Evolutionary conservation across 352 stramenopile species (phyloP), one percentile per base, ranked within the genome.

Genomic region (Phytophthora lateralis): DNA sequence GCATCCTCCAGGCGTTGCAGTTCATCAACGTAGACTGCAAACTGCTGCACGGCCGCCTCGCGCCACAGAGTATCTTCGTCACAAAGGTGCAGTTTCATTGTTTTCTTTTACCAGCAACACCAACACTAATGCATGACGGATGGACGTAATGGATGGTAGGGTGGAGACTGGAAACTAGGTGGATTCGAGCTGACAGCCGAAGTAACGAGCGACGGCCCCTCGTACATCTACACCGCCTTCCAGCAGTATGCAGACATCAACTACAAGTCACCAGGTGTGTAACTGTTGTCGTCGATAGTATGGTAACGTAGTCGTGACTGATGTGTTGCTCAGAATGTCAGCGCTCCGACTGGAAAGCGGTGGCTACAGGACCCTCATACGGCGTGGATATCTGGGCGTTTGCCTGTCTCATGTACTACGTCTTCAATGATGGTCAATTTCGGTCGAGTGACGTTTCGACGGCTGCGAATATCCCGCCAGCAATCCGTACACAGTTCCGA

Each of bases 21-120:
- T 99, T 99, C 67, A 78, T 99, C 34, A 97, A 97, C 50, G 78
- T 85, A 17, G 93, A 97, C 69, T 97, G 94, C 71, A 98, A 98
- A 71, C 73, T 98, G 7, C 61, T 96, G 39, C 96, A 98, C 64
- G 94, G 95, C 20, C 89, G 88, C 47, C 45, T 99, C 14, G 89
- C 75, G 20, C 93, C 94, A 4, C 71, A 92, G 32, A 96, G 89
- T 35, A 93, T 98, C 45, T 98, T 97, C 60, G 96, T 99, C 1
- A 99, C 95, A 9, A 93, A 91, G 73, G 82, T 91, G 41, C 11
- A 26, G 15, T 4, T 42, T 59, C 21, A n/a, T 39, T 39, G 34
- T 39, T 39, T 39, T n/a, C 21, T 24, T 24, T 24, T 24, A 1
- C 21, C 21, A 24, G 21, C 11, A 39, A n/a, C 34, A 39, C 8